Base-by-base conservation (phyloP, 2,329 filamentous ascomycete genomes). In the Plenodomus biglobosus region DNA sequence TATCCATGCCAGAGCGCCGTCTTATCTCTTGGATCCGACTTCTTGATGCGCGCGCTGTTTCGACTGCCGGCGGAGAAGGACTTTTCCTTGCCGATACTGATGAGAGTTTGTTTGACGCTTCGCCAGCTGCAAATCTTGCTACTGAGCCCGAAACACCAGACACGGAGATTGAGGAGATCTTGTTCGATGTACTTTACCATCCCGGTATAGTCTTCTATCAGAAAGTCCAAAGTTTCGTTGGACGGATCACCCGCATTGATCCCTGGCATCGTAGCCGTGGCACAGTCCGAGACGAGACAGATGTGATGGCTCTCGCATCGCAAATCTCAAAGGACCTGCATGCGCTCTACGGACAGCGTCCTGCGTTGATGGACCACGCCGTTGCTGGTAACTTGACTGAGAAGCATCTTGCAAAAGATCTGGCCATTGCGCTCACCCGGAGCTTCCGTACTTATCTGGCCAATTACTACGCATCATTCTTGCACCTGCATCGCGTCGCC, bases 131-230 rank as follows among this genome's bases (percentile, higher is more conserved):
- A 8, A 58, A 62, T 27, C 37, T 55, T 4, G 61, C 69, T 1
- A 76, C 55, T 3, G 58, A 64, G 36, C 55, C 59, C 3, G 61
- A 61, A 21, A 61, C 60, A 2, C 53, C 61, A 5, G 64, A 70
- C n/a, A 62, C 54, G 17, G 64, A 69, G 18, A 68, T 73, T 11
- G 77, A 81, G 40, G 78, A 82, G 35, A 75, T 79, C 1, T 65
- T 83, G 0, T 82, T 81, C 49, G 78, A 82, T 49, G 73, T 79
- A 0, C 63, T 82, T 2, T 81, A 80, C 52, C 76, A 80, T n/a
- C 80, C 79, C 0, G 79, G 79, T 0, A 76, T 81, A 17, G 69
- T 79, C 2, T 83, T 84, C 61, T 83, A 80, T 53, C 80, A 83
- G 45, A 80, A 81, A 50, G 78, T 82, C 0, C 80, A 81, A 58